Evolutionary conservation across 140 eudicot genomes (phyloP).

Genomic region (Senecio squalidus): DNA sequence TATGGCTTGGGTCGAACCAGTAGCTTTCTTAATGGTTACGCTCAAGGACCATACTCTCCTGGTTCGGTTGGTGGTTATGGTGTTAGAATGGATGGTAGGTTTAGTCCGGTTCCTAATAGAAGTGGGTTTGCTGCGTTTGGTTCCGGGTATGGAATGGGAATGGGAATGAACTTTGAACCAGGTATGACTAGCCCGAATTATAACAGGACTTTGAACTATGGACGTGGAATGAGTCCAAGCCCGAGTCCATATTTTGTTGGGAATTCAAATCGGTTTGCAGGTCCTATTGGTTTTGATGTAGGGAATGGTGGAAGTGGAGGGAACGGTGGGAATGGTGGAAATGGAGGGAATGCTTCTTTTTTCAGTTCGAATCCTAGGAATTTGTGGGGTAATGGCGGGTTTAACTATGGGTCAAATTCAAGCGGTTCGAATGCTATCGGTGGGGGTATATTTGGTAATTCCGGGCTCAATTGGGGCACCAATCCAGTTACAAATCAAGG

Average conservation of each 20-base stretch:
- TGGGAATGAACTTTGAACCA: slow-evolving; percentile 59
- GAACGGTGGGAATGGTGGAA: slow-evolving; percentile 50
- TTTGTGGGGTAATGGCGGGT: slow-evolving; percentile 58
- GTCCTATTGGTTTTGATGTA: slow-evolving; percentile 50
- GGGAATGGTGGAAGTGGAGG: slow-evolving; percentile 42
- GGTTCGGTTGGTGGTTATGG: slow-evolving; percentile 51
- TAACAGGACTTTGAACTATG: slow-evolving; percentile 40
- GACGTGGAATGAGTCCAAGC: slow-evolving; percentile 35
- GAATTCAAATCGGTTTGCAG: slow-evolving; percentile 45
- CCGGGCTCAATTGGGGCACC: slow-evolving; percentile 51
- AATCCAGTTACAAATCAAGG: slow-evolving; percentile 41
- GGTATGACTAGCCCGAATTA: slow-evolving; percentile 38
- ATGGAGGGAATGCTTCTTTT: slow-evolving; percentile 55
- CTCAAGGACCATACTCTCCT: slow-evolving; percentile 50
- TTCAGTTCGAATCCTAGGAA: slow-evolving; percentile 47
- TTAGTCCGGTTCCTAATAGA: slow-evolving; percentile 11
- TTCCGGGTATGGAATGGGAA: slow-evolving; percentile 57
- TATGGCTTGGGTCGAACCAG: slow-evolving; percentile 46
- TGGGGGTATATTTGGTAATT: slow-evolving; percentile 41
- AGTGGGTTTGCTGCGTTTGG: slow-evolving; percentile 48
- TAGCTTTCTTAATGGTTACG: slow-evolving; percentile 44
- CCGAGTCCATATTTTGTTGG: slow-evolving; percentile 41
- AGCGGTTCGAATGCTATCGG: slow-evolving; percentile 35
- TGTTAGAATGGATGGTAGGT: slow-evolving; percentile 47
- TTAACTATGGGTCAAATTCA: slow-evolving; percentile 47